phyloP scores from a whole-genome alignment of 495 filamentous ascomycete species.

The Penicillium macrosclerotiorum region DNA sequence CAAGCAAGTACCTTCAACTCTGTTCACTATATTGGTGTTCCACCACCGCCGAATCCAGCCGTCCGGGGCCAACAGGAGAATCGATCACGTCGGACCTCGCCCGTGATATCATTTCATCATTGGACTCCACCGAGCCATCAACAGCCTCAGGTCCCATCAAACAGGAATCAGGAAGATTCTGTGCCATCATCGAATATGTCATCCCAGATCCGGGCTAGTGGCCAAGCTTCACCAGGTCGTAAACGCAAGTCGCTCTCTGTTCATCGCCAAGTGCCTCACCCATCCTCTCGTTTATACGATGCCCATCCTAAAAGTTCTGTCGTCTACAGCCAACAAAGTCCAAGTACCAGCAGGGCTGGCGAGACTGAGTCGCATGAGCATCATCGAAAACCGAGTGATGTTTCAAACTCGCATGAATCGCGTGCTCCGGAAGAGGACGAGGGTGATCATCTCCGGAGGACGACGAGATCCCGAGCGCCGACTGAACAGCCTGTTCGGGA shows the following conservation, averaged over 20 bases:
- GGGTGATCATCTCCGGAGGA: background rate
- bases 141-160: background rate
- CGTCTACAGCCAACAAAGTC: background rate
- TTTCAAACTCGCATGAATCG: background rate
- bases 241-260: constrained; percentile 2
- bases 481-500: background rate
- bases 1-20: background rate
- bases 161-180: background rate
- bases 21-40: background rate
- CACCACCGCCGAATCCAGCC: background rate
- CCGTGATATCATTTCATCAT: constrained; percentile 12
- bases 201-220: background rate
- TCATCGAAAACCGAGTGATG: background rate
- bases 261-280: background rate
- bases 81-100: background rate
- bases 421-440: background rate
- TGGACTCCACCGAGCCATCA: constrained; percentile 10
- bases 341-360: background rate
- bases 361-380: background rate
- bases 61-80: background rate
- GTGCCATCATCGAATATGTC: background rate
- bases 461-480: background rate
- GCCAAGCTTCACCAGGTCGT: background rate
- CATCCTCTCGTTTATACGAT: background rate
- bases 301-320: background rate